Conservation (phyloP, 495 filamentous ascomycete genomes). For the Tuber magnatum region DNA sequence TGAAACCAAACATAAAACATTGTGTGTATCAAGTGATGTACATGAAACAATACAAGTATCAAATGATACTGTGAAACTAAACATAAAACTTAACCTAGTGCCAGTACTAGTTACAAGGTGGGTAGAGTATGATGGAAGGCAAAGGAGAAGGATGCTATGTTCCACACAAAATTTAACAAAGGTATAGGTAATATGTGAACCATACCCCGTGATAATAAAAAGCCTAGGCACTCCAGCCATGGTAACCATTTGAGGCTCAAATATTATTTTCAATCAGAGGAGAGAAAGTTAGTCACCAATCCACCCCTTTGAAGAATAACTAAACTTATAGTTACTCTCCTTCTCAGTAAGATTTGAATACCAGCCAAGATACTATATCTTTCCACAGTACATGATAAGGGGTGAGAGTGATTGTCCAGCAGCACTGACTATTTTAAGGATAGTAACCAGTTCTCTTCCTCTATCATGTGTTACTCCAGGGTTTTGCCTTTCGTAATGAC, state of each 20-base stretch:
- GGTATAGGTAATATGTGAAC: slow-evolving; percentile 4
- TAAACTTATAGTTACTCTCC: slow-evolving; percentile 13
- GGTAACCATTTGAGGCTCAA: slow-evolving; percentile 20
- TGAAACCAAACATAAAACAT: too few relatives aligned
- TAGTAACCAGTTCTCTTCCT: slow-evolving; percentile 12
- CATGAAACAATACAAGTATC: too few relatives aligned
- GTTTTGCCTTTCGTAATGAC: neutral
- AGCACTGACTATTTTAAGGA: slow-evolving; percentile 8
- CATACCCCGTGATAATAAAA: slow-evolving; percentile 16
- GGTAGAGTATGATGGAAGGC: slow-evolving; percentile 37
- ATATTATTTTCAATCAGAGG: slow-evolving; percentile 31
- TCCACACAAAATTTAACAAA: slow-evolving; percentile 12
- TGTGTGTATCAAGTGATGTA: too few relatives aligned
- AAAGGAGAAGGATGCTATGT: slow-evolving; percentile 30
- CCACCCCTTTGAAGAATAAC: slow-evolving; percentile 29
- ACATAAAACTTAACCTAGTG: too few relatives aligned
- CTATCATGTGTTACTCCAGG: slow-evolving; percentile 8
- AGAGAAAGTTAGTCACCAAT: slow-evolving; percentile 34
- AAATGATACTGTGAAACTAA: too few relatives aligned
- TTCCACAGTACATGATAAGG: slow-evolving; percentile 11
- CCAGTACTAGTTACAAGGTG: too few relatives aligned
- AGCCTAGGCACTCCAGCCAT: neutral
- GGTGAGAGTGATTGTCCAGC: slow-evolving; percentile 10
- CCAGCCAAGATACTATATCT: slow-evolving; percentile 4
- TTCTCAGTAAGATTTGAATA: slow-evolving; percentile 7